Evolutionary conservation across 345 rosid genomes (phyloP).

Genomic region (Garcia nutans): DNA sequence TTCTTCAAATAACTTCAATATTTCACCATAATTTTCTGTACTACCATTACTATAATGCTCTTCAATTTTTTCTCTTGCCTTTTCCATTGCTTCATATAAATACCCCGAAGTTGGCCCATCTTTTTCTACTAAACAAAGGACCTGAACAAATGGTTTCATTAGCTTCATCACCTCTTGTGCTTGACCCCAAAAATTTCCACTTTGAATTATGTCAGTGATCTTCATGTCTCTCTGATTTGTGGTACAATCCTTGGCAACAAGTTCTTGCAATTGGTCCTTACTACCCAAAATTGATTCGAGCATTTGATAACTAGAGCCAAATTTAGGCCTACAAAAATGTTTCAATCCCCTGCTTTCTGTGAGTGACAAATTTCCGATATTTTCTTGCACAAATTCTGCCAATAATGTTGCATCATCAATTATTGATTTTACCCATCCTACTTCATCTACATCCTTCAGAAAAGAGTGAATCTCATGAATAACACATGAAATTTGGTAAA

Average conservation of each 20-base stretch:
- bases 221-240: neutral
- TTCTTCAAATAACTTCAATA: neutral
- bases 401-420: slow-evolving; percentile 2
- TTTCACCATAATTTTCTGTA: neutral
- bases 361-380: neutral
- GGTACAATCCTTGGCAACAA: neutral
- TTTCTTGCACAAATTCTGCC: neutral
- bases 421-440: neutral
- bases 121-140: slow-evolving; percentile 9
- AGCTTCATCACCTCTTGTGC: neutral
- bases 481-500: slow-evolving; percentile 3
- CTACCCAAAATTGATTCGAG: slow-evolving; percentile 11
- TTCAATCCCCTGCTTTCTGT: neutral
- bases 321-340: neutral
- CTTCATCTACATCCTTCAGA: neutral
- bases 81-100: slow-evolving; percentile 13
- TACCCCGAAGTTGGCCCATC: slow-evolving; percentile 16
- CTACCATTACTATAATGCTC: neutral
- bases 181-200: slow-evolving; percentile 10
- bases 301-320: neutral
- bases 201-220: neutral
- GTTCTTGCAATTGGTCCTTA: neutral
- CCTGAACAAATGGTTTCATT: slow-evolving; percentile 15
- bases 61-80: neutral
- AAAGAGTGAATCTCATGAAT: neutral